phyloP scores from a whole-genome alignment of 345 rosid species.

The Citrus hindsii region DNA sequence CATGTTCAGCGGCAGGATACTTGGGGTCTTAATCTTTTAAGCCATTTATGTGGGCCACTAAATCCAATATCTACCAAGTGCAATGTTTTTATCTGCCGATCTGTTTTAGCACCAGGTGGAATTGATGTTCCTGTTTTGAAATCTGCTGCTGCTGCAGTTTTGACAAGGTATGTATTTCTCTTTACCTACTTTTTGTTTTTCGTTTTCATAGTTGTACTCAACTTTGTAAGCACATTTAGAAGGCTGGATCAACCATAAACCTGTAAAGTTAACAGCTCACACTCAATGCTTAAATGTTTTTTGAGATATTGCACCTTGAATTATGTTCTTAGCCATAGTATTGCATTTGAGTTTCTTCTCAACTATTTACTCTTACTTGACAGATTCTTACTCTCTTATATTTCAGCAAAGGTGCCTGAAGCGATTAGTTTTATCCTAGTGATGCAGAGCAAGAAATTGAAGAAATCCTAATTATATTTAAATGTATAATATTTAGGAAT shows the following conservation, averaged over 20 bases:
- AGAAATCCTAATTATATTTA: too few species aligned
- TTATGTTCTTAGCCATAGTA: neutral
- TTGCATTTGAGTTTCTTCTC: neutral
- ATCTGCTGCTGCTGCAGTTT: conserved; percentile 44
- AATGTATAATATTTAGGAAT: too few species aligned
- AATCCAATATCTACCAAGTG: conserved; percentile 40
- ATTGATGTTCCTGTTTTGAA: conserved; percentile 48
- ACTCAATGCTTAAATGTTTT: neutral
- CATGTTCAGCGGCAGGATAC: conserved; percentile 48
- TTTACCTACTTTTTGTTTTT: neutral
- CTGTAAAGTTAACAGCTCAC: neutral
- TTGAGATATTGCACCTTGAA: neutral
- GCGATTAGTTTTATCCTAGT: neutral
- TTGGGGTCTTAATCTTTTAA: conserved; percentile 55
- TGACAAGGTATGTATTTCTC: conserved; percentile 41
- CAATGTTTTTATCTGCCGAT: conserved; percentile 50
- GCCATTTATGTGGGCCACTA: conserved; percentile 32
- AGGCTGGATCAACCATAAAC: neutral
- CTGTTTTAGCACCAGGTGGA: conserved; percentile 45
- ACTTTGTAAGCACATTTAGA: neutral
- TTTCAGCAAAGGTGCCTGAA: neutral
- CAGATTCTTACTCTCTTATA: neutral
- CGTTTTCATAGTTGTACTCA: neutral
- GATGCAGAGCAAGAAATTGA: too few species aligned
- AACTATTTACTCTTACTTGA: neutral